Conservation (phyloP, 1,284 basidiomycete genomes). For the Cryptococcus sp. region DNA sequence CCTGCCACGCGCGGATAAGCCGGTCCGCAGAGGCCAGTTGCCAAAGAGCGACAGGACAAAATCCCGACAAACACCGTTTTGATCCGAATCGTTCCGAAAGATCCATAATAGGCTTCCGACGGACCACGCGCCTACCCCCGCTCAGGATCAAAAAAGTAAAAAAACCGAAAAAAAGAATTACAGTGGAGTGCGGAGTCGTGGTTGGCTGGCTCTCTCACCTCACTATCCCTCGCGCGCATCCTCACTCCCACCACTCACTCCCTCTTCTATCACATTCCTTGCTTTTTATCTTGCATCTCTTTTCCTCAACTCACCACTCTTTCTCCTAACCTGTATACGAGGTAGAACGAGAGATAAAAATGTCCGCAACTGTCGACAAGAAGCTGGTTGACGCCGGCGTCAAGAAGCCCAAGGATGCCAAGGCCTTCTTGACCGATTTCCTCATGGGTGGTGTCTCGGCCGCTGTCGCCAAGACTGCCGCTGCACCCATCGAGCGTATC, state of each 20-base stretch:
- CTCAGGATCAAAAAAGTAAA: no score
- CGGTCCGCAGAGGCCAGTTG: no score
- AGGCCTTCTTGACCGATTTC: constrained; percentile 54
- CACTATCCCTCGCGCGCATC: background rate
- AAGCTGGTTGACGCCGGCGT: constrained; percentile 41
- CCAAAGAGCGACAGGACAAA: no score
- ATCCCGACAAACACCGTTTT: no score
- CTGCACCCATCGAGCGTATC: constrained; percentile 98
- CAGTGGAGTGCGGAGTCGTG: no score
- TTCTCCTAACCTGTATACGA: constrained; percentile 19
- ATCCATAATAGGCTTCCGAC: no score
- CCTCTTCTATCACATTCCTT: constrained; percentile 10
- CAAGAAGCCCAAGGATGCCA: constrained; percentile 54
- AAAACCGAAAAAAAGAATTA: no score
- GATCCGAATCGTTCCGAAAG: no score
- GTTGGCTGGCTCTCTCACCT: background rate
- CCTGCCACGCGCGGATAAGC: no score
- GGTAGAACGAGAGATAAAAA: constrained; percentile 8
- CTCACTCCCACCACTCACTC: constrained; percentile 8
- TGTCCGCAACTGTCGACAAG: constrained; percentile 1
- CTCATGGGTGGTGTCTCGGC: constrained; percentile 55
- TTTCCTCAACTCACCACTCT: constrained; percentile 25
- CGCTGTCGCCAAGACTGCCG: constrained; percentile 95
- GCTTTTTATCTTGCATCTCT: constrained; percentile 11
- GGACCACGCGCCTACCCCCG: no score